phyloP scores from a whole-genome alignment of 768 basidiomycete species.

The Lentinula aciculospora region DNA sequence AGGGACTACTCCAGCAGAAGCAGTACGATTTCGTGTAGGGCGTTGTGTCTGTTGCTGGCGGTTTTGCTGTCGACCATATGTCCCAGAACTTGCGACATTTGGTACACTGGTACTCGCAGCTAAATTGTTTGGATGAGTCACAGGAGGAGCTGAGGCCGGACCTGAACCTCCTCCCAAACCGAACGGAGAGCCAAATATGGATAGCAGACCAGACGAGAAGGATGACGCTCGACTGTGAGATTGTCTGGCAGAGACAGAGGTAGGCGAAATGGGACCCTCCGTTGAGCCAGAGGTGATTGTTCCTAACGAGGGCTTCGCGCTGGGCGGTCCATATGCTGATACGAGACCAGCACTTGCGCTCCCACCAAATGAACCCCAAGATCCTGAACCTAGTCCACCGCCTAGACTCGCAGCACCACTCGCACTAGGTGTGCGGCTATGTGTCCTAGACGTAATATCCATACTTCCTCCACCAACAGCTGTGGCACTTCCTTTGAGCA shows the following conservation, averaged over 20 bases:
- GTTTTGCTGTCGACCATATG: slow-evolving; percentile 26
- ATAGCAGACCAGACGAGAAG: slow-evolving; percentile 45
- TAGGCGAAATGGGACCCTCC: slow-evolving; percentile 8
- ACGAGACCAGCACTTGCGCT: neutral
- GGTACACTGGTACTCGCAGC: slow-evolving; percentile 2
- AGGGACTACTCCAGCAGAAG: slow-evolving; percentile 11
- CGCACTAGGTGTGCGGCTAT: slow-evolving; percentile 4
- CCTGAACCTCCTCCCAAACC: neutral
- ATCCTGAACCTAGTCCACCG: neutral
- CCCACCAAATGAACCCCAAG: slow-evolving; percentile 1
- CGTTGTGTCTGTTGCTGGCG: slow-evolving; percentile 27
- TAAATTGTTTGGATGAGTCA: neutral
- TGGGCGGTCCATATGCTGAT: slow-evolving; percentile 12
- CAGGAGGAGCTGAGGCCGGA: neutral
- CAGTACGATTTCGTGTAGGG: neutral
- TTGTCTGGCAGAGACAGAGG: slow-evolving; percentile 20
- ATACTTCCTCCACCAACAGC: slow-evolving; percentile 72
- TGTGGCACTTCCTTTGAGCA: slow-evolving; percentile 37
- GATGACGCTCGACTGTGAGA: slow-evolving; percentile 48
- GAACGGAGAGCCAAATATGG: neutral
- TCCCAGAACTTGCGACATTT: neutral
- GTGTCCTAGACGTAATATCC: slow-evolving; percentile 42
- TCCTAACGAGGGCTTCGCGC: slow-evolving; percentile 8
- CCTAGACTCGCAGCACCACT: neutral
- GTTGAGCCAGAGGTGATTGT: slow-evolving; percentile 4